A percentile compares a stretch with the other conserved stretches of the same genome.
Evolutionary conservation across 805 yeast species (phyloP).

Genomic region (Candida montana): DNA sequence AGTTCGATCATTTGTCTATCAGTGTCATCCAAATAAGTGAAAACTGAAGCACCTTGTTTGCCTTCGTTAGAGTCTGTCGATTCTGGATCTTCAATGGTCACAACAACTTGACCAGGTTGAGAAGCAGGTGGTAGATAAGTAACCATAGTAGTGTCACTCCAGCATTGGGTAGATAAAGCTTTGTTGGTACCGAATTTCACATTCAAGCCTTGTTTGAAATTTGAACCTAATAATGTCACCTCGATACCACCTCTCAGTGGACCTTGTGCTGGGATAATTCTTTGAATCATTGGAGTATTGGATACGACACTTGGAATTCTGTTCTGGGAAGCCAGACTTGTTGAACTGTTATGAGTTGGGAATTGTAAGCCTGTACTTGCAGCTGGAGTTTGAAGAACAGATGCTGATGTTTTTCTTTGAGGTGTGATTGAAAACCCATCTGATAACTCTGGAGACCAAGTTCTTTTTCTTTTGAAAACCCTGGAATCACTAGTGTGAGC

Average conservation of each 20-base stretch:
- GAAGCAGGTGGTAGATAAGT: conserved; percentile 91
- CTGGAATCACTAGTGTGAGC: conserved; percentile 37
- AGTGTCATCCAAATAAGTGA: conserved; percentile 92
- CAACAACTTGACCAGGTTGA: conserved; percentile 86
- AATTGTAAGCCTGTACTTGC: too few species aligned
- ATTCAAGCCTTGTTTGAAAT: conserved; percentile 74
- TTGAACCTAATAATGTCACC: conserved; percentile 82
- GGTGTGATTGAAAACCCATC: conserved; percentile 35
- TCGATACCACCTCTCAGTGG: conserved; percentile 96
- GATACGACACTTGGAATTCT: conserved; percentile 8
- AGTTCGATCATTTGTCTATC: conserved; percentile 91
- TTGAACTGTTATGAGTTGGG: conserved; percentile 10
- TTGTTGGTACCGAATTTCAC: conserved; percentile 83
- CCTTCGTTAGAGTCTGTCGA: conserved; percentile 14
- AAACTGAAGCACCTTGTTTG: conserved; percentile 37
- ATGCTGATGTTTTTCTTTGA: conserved; percentile 31
- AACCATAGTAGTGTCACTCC: conserved; percentile 93
- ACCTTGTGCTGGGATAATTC: conserved; percentile 93
- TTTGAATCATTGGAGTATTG: conserved; percentile 43
- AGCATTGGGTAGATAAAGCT: conserved; percentile 85
- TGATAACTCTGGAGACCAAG: conserved; percentile 29
- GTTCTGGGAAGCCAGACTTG: conserved; percentile 11
- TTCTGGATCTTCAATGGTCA: conserved; percentile 63
- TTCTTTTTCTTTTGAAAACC: conserved; percentile 42
- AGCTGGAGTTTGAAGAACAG: conserved; percentile 23